Percentiles rank a stretch among this genome's conserved stretches.
phyloP scores from a whole-genome alignment of 2,329 filamentous ascomycete genomes.

The Ophiostoma pallidulum region DNA sequence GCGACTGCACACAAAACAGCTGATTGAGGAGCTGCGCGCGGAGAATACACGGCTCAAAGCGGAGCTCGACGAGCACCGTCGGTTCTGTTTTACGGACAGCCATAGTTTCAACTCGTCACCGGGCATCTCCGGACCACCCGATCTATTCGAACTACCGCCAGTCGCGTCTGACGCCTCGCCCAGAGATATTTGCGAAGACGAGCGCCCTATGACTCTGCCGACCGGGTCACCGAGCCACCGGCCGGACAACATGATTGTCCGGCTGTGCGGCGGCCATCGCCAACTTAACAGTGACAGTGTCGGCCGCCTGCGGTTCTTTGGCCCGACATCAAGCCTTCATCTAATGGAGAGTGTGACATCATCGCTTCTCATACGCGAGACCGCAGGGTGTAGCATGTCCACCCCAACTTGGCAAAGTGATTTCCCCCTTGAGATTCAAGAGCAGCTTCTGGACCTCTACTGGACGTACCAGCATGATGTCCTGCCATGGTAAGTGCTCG shows the following conservation, averaged over 20 bases:
- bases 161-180: no score
- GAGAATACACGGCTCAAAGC: neutral
- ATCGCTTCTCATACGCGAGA: neutral
- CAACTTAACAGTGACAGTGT: conserved; percentile 1
- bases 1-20: neutral
- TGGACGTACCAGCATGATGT: conserved; percentile 5
- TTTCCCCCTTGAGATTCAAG: neutral
- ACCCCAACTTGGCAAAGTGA: neutral
- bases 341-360: conserved; percentile 1
- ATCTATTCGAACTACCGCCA: no score
- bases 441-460: conserved; percentile 1
- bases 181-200: no score
- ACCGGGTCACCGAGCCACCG: no score
- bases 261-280: neutral
- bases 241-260: conserved; percentile 2
- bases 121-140: no score
- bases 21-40: neutral
- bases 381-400: neutral
- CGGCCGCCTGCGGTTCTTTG: neutral
- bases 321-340: conserved; percentile 3
- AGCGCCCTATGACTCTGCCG: no score
- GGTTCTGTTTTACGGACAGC: neutral
- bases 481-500: neutral
- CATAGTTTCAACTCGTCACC: no score
- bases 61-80: conserved; percentile 2